These are phyloP conservation scores for Crepidotus variabilis DNA, from an alignment of 768 basidiomycete species.

Conservation along the genomic window DNA sequence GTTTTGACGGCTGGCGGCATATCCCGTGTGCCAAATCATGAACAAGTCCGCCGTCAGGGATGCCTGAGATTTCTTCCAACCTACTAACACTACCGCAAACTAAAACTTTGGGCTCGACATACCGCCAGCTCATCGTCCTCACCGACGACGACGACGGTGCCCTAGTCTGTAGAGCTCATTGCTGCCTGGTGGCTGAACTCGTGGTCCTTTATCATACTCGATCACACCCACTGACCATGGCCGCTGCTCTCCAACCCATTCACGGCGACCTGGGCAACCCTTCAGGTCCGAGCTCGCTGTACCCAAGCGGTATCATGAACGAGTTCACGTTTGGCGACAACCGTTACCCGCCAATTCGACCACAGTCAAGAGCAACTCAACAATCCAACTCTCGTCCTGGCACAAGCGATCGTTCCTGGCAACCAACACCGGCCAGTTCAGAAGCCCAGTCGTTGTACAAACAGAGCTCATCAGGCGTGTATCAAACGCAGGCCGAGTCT, in stretches of 20 bases:
- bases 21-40: not conserved
- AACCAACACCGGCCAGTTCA: slow-evolving; percentile 6
- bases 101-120: not conserved
- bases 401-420: slow-evolving; percentile 15
- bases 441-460: slow-evolving; percentile 6
- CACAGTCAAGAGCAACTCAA: slow-evolving; percentile 13
- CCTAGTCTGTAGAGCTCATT: not conserved
- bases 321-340: slow-evolving; percentile 64
- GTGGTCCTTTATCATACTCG: not conserved
- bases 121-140: slow-evolving; percentile 1
- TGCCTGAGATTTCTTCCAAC: not conserved
- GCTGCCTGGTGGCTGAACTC: not conserved
- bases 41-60: not conserved
- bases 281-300: slow-evolving; percentile 33
- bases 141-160: not conserved
- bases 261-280: slow-evolving; percentile 27
- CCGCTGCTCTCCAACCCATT: slow-evolving; percentile 45
- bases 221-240: slow-evolving; percentile 29
- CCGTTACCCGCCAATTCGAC: slow-evolving; percentile 42
- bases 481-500: slow-evolving; percentile 18
- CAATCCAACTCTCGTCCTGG: slow-evolving; percentile 8
- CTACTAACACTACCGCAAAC: not conserved
- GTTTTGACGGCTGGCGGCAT: not conserved
- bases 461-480: slow-evolving; percentile 5
- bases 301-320: slow-evolving; percentile 52